A percentile compares a stretch with the other conserved stretches of the same genome.
These are phyloP conservation scores for Kuraishia molischiana DNA, from an alignment of 805 yeast species.

Conservation along the genomic window DNA sequence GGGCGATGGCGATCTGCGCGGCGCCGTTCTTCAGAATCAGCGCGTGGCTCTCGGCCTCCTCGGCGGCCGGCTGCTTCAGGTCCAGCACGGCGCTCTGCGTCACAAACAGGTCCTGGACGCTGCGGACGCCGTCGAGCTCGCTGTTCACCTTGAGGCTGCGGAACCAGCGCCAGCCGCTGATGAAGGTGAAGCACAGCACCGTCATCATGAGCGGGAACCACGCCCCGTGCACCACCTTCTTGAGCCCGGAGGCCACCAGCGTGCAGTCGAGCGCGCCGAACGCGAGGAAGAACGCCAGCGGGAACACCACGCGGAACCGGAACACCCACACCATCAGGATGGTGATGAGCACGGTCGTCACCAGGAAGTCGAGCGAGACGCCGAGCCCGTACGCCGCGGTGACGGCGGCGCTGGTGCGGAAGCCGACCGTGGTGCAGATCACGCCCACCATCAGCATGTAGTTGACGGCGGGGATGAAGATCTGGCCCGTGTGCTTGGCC, in stretches of 20 bases:
- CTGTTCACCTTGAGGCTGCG: constrained; percentile 28
- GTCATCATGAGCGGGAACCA: constrained; percentile 49
- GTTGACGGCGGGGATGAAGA: constrained; percentile 42
- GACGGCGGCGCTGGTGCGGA: constrained; percentile 35
- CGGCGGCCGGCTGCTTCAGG: constrained; percentile 5
- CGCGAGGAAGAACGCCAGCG: constrained; percentile 22
- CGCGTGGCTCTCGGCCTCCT: constrained; percentile 1
- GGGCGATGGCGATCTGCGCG: constrained; percentile 7
- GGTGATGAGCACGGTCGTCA: constrained; percentile 37
- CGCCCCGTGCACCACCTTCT: constrained; percentile 48
- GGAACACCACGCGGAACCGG: constrained; percentile 23
- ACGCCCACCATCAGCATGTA: constrained; percentile 42
- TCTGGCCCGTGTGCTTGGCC: constrained; percentile 33
- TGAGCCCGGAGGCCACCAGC: constrained; percentile 36
- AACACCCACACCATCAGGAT: constrained; percentile 38
- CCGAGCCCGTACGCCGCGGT: constrained; percentile 57
- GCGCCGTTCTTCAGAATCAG: neutral
- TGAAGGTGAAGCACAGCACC: constrained; percentile 23
- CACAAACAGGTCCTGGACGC: constrained; percentile 23
- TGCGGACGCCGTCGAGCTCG: constrained; percentile 17
- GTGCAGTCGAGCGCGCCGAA: constrained; percentile 39
- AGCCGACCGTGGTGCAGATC: constrained; percentile 40
- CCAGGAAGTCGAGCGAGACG: constrained; percentile 42
- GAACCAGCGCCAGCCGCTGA: constrained; percentile 39
- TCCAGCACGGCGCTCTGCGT: constrained; percentile 13